phyloP scores from a whole-genome alignment of 2,329 filamentous ascomycete species.

The Acrocalymma vagum region DNA sequence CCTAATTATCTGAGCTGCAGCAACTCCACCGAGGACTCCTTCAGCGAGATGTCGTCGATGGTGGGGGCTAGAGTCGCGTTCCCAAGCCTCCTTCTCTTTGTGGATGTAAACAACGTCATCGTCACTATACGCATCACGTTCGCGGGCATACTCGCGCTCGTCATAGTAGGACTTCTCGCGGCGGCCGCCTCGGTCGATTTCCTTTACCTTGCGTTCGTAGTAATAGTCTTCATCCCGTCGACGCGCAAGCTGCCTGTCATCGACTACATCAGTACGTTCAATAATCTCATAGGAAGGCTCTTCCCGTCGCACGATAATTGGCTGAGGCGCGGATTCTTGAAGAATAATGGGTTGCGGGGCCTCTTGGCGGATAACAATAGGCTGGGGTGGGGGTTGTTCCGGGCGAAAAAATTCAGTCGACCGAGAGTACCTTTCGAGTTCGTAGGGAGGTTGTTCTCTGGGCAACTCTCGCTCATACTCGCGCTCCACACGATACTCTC shows the following conservation, averaged over 20 bases:
- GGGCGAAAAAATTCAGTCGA: constrained; percentile 62
- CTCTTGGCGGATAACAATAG: constrained; percentile 61
- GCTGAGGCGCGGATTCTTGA: constrained; percentile 58
- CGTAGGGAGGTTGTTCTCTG: constrained; percentile 35
- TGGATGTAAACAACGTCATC: constrained; percentile 69
- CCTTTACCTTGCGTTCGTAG: constrained; percentile 65
- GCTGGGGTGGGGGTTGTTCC: constrained; percentile 44
- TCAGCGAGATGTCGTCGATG: constrained; percentile 69
- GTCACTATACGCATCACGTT: constrained; percentile 63
- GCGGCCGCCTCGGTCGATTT: constrained; percentile 60
- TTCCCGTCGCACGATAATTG: constrained; percentile 58
- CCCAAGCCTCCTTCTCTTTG: constrained; percentile 58
- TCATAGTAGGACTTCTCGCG: constrained; percentile 47
- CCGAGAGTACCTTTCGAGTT: constrained; percentile 61
- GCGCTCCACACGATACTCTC: constrained; percentile 41
- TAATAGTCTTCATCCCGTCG: constrained; percentile 66
- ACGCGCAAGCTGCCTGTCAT: constrained; percentile 57
- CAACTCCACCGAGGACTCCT: constrained; percentile 67
- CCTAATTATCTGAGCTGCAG: constrained; percentile 67
- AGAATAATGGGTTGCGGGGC: constrained; percentile 64
- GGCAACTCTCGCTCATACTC: constrained; percentile 46
- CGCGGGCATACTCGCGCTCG: constrained; percentile 48
- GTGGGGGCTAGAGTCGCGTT: constrained; percentile 50
- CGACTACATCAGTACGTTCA: constrained; percentile 63
- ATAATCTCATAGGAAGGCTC: constrained; percentile 68